A percentile compares a stretch with the other conserved stretches of the same genome.
Evolutionary conservation across 2,329 filamentous ascomycete genomes (phyloP).

Genomic region (Paracamarosporium sp.): DNA sequence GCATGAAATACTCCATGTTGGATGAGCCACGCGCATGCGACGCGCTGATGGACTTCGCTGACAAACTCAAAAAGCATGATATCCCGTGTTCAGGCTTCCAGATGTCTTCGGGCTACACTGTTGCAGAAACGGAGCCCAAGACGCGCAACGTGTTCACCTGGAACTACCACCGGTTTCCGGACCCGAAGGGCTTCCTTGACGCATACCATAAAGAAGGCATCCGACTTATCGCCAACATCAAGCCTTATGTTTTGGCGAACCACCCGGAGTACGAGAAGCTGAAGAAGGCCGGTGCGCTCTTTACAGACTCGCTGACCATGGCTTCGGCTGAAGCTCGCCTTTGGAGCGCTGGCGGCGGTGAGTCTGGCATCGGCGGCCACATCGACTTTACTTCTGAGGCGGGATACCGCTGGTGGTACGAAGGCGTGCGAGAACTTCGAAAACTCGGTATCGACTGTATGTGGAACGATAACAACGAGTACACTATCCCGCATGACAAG

Average conservation of each 20-base stretch:
- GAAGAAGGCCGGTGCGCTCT: constrained; percentile 65
- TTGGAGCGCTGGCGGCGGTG: constrained; percentile 76
- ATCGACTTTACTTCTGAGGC: constrained; percentile 74
- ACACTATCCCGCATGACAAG: constrained; percentile 69
- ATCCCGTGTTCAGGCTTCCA: constrained; percentile 76
- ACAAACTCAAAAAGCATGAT: constrained; percentile 67
- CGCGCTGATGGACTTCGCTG: constrained; percentile 66
- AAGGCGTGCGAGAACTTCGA: constrained; percentile 69
- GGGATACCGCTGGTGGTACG: constrained; percentile 75
- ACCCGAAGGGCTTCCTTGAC: constrained; percentile 68
- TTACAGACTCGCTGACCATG: constrained; percentile 61
- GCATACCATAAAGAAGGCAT: constrained; percentile 70
- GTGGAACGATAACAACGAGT: constrained; percentile 84
- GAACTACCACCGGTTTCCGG: constrained; percentile 73
- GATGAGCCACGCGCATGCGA: constrained; percentile 63
- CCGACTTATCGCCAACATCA: constrained; percentile 73
- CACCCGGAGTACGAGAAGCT: constrained; percentile 72
- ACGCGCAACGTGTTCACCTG: constrained; percentile 75
- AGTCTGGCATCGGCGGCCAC: constrained; percentile 73
- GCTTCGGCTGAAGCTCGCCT: constrained; percentile 65
- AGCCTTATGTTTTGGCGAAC: constrained; percentile 72
- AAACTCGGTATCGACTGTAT: constrained; percentile 73
- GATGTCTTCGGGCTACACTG: constrained; percentile 75
- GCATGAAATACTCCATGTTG: constrained; percentile 66
- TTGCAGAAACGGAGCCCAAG: constrained; percentile 71